Base-by-base conservation (phyloP, 2,329 filamentous ascomycete genomes). In the Pseudogymnoascus pannorum region DNA sequence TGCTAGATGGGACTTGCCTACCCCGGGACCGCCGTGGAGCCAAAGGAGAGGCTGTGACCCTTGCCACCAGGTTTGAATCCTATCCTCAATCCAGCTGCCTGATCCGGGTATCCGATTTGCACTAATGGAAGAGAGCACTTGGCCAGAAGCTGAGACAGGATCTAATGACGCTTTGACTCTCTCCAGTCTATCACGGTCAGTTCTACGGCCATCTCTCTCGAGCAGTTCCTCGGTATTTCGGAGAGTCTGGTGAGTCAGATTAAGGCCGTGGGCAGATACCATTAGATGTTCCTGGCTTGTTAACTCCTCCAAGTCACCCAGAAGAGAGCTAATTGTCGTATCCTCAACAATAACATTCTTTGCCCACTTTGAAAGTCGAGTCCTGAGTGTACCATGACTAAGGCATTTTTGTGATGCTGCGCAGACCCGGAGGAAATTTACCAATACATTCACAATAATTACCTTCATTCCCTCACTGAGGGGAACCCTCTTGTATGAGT, bases 61-160 rank as follows among this genome's bases (percentile, higher is more conserved):
- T 40, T 31, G 26, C 54, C 54, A 58, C 54, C 54, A 58, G 54
- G 54, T 26, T 16, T n/a, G 54, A 20, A 58, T 58, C 6, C 54
- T 36, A 40, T 58, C 54, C 35, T 58, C 54, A 18, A 58, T 58
- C 54, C 54, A 58, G 24, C 54, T 58, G 3, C 54, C 54, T n/a
- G 54, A 58, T 36, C 54, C 54, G n/a, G 54, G 54, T 58, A 58
- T 36, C 8, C 54, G 26, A 58, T 58, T 58, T 5, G 18, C 54
- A 5, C 24, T 35, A 7, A 12, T 58, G 26, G 54, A 48, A 48
- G 42, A 48, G 12, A 48, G 26, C 22, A 48, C 22, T 14, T 48
- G 42, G 2, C 42, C 42, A 26, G 42, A 48, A 5, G 42, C 42
- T 26, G 42, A 48, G 14, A 48, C 14, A 9, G 42, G 42, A 14